phyloP scores from a whole-genome alignment of 331 rosid species.

The Dryas integrifolia region DNA sequence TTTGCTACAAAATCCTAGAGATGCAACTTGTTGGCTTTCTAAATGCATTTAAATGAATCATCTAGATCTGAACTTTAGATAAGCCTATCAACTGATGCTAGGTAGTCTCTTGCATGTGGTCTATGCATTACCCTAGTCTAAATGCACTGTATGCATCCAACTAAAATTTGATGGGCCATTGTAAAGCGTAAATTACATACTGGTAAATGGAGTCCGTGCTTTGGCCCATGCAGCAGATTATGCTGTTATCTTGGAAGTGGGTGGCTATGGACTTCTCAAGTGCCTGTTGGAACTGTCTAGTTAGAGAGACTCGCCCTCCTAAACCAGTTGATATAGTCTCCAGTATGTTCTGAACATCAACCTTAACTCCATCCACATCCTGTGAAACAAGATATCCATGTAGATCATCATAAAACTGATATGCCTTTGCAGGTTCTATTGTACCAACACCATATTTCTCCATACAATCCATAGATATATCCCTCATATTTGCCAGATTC shows the following conservation, averaged over 20 bases:
- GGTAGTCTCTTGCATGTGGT: background rate
- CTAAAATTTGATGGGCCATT: background rate
- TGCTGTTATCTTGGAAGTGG: conserved; percentile 42
- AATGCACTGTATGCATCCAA: background rate
- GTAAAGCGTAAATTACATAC: conserved; percentile 24
- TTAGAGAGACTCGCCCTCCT: conserved; percentile 40
- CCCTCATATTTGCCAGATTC: conserved; percentile 37
- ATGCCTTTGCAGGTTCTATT: conserved; percentile 34
- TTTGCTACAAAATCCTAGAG: too few species aligned
- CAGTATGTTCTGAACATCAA: conserved; percentile 42
- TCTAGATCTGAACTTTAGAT: background rate
- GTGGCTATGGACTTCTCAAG: conserved; percentile 39
- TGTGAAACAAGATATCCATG: conserved; percentile 40
- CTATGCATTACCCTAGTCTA: background rate
- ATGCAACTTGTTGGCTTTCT: too few species aligned
- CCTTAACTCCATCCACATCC: conserved; percentile 43
- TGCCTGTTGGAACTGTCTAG: conserved; percentile 37
- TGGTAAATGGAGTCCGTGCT: conserved; percentile 44
- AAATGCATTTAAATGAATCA: too few species aligned
- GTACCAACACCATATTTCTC: conserved; percentile 34
- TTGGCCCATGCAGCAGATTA: conserved; percentile 47
- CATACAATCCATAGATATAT: conserved; percentile 36
- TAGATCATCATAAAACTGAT: conserved; percentile 38
- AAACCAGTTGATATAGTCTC: conserved; percentile 33
- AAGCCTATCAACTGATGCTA: background rate